phyloP scores from a whole-genome alignment of 2,329 filamentous ascomycete species.

The Sphaerulina musiva region DNA sequence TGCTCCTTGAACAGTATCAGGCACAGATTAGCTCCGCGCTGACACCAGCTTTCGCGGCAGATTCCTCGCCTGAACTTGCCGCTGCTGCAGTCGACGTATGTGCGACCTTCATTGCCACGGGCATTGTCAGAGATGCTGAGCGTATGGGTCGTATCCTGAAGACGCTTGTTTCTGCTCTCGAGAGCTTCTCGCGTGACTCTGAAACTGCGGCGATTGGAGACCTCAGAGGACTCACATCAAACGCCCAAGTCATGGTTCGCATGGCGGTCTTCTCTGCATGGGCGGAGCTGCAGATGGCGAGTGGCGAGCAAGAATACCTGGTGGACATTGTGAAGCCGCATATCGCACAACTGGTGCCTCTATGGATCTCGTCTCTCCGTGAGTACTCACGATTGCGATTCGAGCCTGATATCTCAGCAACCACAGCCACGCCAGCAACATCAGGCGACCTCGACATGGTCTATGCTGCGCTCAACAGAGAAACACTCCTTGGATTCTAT shows the following conservation, averaged over 20 bases:
- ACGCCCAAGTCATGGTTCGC: slow-evolving; percentile 97
- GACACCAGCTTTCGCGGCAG: slow-evolving; percentile 89
- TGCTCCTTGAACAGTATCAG: slow-evolving; percentile 94
- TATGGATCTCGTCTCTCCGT: slow-evolving; percentile 87
- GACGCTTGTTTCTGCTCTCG: slow-evolving; percentile 79
- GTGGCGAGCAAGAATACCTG: slow-evolving; percentile 83
- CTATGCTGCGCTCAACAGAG: slow-evolving; percentile 87
- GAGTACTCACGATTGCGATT: slow-evolving; percentile 92
- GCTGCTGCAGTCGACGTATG: slow-evolving; percentile 96
- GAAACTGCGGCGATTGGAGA: slow-evolving; percentile 87
- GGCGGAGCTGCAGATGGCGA: slow-evolving; percentile 94
- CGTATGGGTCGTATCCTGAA: slow-evolving; percentile 98
- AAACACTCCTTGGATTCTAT: slow-evolving; percentile 91
- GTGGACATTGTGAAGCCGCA: slow-evolving; percentile 83
- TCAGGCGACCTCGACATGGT: slow-evolving; percentile 87
- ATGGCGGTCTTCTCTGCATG: slow-evolving; percentile 95
- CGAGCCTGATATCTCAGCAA: slow-evolving; percentile 94
- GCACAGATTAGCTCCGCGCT: slow-evolving; percentile 95
- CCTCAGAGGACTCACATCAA: slow-evolving; percentile 83
- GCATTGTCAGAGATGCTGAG: slow-evolving; percentile 94
- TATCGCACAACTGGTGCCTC: slow-evolving; percentile 78
- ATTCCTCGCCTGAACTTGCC: slow-evolving; percentile 91
- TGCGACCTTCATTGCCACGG: slow-evolving; percentile 93
- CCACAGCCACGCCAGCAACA: slow-evolving; percentile 59
- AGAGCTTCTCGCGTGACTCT: slow-evolving; percentile 76